Evolutionary conservation across 2,329 filamentous ascomycete genomes (phyloP).

Genomic region (Colletotrichum plurivorum): DNA sequence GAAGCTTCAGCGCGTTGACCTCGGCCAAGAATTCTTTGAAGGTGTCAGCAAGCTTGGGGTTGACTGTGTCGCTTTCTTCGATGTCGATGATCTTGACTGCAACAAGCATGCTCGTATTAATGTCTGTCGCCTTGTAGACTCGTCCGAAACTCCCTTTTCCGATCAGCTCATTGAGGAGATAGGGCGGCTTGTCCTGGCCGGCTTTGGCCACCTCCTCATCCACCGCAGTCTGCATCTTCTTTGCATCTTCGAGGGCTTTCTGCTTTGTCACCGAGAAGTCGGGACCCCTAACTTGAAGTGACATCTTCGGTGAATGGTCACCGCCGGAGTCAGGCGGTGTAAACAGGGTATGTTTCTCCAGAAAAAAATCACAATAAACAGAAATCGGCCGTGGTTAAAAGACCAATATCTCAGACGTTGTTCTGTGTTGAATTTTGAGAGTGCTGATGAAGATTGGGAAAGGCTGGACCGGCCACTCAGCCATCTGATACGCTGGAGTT

Average conservation of each 20-base stretch:
- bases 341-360: background rate
- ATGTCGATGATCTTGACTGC: slow-evolving; percentile 89
- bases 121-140: slow-evolving; percentile 75
- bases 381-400: background rate
- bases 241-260: slow-evolving; percentile 77
- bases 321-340: slow-evolving; percentile 2
- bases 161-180: slow-evolving; percentile 79
- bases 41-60: slow-evolving; percentile 75
- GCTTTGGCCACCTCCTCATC: slow-evolving; percentile 72
- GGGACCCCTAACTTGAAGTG: slow-evolving; percentile 58
- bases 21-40: slow-evolving; percentile 80
- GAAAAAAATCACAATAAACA: background rate
- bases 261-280: slow-evolving; percentile 65
- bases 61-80: slow-evolving; percentile 79
- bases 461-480: slow-evolving; percentile 17
- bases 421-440: slow-evolving; percentile 1
- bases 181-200: slow-evolving; percentile 73
- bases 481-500: slow-evolving; percentile 36
- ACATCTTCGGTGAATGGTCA: slow-evolving; percentile 48
- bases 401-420: background rate
- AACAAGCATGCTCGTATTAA: slow-evolving; percentile 68
- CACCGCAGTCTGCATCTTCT: slow-evolving; percentile 77
- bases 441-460: slow-evolving; percentile 14
- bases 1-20: slow-evolving; percentile 77
- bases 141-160: slow-evolving; percentile 82